A percentile compares a stretch with the other conserved stretches of the same genome.
Conservation (phyloP, 768 basidiomycete genomes). For the Lactarius sp. region DNA sequence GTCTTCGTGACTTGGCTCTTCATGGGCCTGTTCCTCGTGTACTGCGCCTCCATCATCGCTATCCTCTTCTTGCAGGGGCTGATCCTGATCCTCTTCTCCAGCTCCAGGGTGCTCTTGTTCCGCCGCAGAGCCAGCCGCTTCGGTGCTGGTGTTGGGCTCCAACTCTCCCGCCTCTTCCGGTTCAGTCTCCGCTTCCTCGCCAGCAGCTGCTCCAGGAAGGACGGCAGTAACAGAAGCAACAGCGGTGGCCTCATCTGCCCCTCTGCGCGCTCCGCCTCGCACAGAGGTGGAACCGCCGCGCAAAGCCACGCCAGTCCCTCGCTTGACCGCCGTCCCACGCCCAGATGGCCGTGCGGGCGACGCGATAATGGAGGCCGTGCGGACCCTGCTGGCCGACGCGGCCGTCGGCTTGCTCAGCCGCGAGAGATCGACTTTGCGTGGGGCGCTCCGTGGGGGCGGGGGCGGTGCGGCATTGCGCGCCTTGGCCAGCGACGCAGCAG, state of each 20-base stretch:
- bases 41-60: slow-evolving; percentile 13
- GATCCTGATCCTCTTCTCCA: slow-evolving; percentile 29
- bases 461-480: slow-evolving; percentile 52
- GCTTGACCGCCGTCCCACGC: slow-evolving; percentile 30
- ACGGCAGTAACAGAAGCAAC: slow-evolving; percentile 19
- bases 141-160: not conserved
- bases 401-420: slow-evolving; percentile 81
- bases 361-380: slow-evolving; percentile 31
- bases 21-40: slow-evolving; percentile 16
- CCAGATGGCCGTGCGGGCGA: slow-evolving; percentile 27
- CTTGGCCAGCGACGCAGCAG: slow-evolving; percentile 74
- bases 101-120: slow-evolving; percentile 2
- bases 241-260: slow-evolving; percentile 25
- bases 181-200: slow-evolving; percentile 4
- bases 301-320: slow-evolving; percentile 10
- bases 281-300: slow-evolving; percentile 28
- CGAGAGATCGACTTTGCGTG: slow-evolving; percentile 48
- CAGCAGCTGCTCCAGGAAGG: slow-evolving; percentile 28
- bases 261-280: slow-evolving; percentile 27
- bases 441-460: slow-evolving; percentile 48
- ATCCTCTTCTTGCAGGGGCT: slow-evolving; percentile 17
- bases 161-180: not conserved
- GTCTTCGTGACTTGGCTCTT: slow-evolving; percentile 25
- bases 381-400: slow-evolving; percentile 62
- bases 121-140: not conserved